phyloP scores from a whole-genome alignment of 306 rosid genomes.

The Glycine soja region DNA sequence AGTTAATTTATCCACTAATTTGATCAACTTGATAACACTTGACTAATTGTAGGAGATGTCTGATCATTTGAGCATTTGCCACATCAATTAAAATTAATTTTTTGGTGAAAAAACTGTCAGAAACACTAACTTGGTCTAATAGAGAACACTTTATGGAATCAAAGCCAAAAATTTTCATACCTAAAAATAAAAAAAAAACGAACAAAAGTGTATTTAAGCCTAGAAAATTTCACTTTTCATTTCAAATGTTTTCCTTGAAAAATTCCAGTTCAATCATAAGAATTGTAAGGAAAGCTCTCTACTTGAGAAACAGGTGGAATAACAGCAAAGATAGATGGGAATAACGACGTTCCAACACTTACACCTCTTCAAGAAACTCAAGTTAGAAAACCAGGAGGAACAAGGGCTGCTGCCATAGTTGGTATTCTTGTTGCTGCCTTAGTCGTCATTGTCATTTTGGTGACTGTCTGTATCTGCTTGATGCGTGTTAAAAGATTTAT shows the following conservation, averaged over 20 bases:
- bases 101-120: too few species aligned
- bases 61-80: too few species aligned
- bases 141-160: too few species aligned
- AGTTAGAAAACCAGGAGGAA: slow-evolving; percentile 50
- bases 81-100: too few species aligned
- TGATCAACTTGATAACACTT: too few species aligned
- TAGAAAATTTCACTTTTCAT: slow-evolving; percentile 3
- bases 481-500: slow-evolving; percentile 54
- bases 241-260: slow-evolving; percentile 26
- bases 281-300: slow-evolving; percentile 37
- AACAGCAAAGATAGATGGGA: slow-evolving; percentile 48
- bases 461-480: slow-evolving; percentile 59
- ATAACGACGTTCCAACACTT: slow-evolving; percentile 58
- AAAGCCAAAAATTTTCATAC: too few species aligned
- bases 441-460: slow-evolving; percentile 47
- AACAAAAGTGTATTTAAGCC: too few species aligned
- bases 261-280: slow-evolving; percentile 9
- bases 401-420: slow-evolving; percentile 51
- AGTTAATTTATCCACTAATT: too few species aligned
- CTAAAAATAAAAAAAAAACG: too few species aligned
- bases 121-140: too few species aligned
- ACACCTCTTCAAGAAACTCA: slow-evolving; percentile 53
- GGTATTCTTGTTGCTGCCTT: slow-evolving; percentile 61
- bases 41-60: too few species aligned
- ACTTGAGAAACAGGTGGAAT: slow-evolving; percentile 51